Base-by-base conservation (phyloP, 108 stramenopile genomes). In the Skeletonema costatum region DNA sequence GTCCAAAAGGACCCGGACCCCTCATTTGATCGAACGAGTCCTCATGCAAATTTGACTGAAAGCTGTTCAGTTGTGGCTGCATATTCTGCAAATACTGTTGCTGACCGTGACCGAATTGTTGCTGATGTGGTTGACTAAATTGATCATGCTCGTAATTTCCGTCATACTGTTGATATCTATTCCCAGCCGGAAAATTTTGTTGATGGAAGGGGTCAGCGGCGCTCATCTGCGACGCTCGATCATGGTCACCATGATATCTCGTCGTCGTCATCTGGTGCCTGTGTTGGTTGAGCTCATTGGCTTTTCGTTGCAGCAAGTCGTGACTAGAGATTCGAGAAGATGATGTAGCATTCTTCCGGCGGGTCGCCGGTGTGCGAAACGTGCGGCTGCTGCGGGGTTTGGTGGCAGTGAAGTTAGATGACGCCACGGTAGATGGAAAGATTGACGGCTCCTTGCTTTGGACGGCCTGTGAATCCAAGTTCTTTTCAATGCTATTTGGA, bases 401-500 rank as follows among this genome's bases (percentile, higher is more conserved):
- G 25, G 64, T 53, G 32, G 70, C 30, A 21, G 60, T 66, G 39
- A 39, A 30, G 66, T 16, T 29, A 32, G 75, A 35, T 25, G 36
- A 62, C 5, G 50, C 21, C 13, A 29, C n/a, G 61, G 14, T 64
- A 31, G 10, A 39, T 33, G 82, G 82, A 44, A 83, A 50, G 13
- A 83, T 83, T 16, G 74, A 81, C 32, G n/a, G 31, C 12, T 70
- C n/a, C 39, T 71, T 74, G 66, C 70, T 73, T 44, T 29, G 46
- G 31, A 32, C 66, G 3, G 85, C 76, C 16, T 48, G 64, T 17
- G 69, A 50, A 50, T 76, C 77, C 35, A 89, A 56, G 59, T 70
- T 82, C 10, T 48, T 44, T 70, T 96, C 95, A 2, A 87, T 88
- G 36, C 89, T 85, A 61, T 96, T 96, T 5, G 95, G 95, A 73